These are phyloP conservation scores for Lichenothelia convexa DNA, from an alignment of 495 filamentous ascomycete species.

Conservation along the genomic window DNA sequence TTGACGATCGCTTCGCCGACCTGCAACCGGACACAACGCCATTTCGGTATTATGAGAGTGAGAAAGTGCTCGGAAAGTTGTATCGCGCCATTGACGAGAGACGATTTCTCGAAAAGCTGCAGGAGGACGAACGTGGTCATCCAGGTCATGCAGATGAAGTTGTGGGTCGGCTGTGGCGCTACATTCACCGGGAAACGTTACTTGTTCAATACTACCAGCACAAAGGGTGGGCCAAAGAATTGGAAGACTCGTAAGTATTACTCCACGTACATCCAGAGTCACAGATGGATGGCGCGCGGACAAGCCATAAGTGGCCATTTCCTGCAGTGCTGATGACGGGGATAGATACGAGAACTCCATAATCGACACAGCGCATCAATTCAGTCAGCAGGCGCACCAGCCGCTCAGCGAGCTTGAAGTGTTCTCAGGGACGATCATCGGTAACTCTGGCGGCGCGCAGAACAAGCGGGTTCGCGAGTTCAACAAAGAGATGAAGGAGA, in stretches of 20 bases:
- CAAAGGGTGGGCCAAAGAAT: constrained; percentile 24
- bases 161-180: constrained; percentile 28
- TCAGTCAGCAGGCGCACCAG: constrained; percentile 36
- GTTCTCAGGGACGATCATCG: constrained; percentile 55
- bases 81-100: constrained; percentile 60
- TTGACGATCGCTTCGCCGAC: constrained; percentile 27
- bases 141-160: constrained; percentile 15
- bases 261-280: too few species aligned
- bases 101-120: constrained; percentile 40
- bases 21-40: constrained; percentile 12
- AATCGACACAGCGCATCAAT: constrained; percentile 33
- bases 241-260: constrained; percentile 34
- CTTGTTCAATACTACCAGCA: constrained; percentile 28
- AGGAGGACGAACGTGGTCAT: constrained; percentile 16
- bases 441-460: constrained; percentile 34
- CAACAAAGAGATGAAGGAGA: constrained; percentile 41
- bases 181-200: constrained; percentile 23
- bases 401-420: constrained; percentile 56
- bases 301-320: too few species aligned
- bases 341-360: constrained; percentile 51
- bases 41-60: constrained; percentile 42
- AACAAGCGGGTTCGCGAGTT: constrained; percentile 43
- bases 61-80: constrained; percentile 52
- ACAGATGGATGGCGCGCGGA: too few species aligned
- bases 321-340: too few species aligned